A percentile compares a stretch with the other conserved stretches of the same genome.
These are phyloP conservation scores for Parascedosporium putredinis DNA, from an alignment of 2,329 filamentous ascomycete genomes.

Conservation along the genomic window DNA sequence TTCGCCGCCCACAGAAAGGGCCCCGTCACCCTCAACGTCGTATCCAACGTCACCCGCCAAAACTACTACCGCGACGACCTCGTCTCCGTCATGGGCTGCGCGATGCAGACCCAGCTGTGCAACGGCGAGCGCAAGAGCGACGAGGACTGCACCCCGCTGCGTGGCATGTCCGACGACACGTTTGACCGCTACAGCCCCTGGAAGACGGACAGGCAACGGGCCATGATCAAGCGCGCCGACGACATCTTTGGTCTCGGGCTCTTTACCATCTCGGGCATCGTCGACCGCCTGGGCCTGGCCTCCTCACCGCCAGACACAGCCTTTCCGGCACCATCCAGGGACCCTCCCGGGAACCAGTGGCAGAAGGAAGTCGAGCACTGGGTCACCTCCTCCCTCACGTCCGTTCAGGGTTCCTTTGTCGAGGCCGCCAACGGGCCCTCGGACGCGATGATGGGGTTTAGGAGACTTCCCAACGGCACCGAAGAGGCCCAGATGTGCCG, in stretches of 20 bases:
- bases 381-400: not conserved
- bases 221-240: not conserved
- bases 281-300: not conserved
- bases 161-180: not conserved
- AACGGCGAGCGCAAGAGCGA: not conserved
- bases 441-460: not conserved
- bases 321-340: not conserved
- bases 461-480: not conserved
- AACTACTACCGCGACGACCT: not conserved
- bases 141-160: not conserved
- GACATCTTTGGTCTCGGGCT: not conserved
- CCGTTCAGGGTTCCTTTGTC: not conserved
- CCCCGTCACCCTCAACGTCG: not conserved
- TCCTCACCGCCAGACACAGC: not conserved
- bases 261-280: not conserved
- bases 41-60: not conserved
- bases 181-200: not conserved
- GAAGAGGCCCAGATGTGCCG: not conserved
- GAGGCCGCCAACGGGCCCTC: not conserved
- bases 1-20: not conserved
- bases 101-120: slow-evolving; percentile 1
- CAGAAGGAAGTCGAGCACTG: not conserved
- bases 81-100: not conserved
- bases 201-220: not conserved
- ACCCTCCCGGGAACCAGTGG: not conserved